Percentiles rank a stretch among this genome's conserved stretches.
phyloP scores from a whole-genome alignment of 2,329 filamentous ascomycete genomes.

The Penicillium sp. region DNA sequence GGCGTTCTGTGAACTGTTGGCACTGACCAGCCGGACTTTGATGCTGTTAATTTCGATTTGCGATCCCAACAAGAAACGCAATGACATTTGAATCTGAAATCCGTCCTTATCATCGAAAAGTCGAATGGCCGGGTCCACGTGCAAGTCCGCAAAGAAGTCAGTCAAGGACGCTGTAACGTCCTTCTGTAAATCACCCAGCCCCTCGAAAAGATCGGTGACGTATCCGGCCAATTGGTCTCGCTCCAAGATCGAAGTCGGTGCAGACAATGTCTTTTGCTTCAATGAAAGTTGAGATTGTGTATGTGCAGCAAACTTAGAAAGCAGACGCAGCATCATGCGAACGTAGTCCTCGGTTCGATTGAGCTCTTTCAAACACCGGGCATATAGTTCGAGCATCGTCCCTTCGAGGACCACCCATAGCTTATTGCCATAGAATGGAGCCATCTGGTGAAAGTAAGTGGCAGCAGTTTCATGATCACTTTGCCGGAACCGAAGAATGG shows the following conservation, averaged over 20 bases:
- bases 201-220: constrained; percentile 42
- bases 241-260: constrained; percentile 28
- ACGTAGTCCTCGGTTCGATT: constrained; percentile 73
- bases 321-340: constrained; percentile 64
- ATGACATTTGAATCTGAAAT: constrained; percentile 62
- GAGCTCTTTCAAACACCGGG: constrained; percentile 71
- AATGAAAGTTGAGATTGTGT: constrained; percentile 29
- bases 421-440: constrained; percentile 69
- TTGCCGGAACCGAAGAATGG: constrained; percentile 71
- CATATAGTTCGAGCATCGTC: constrained; percentile 79
- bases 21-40: constrained; percentile 57
- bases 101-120: constrained; percentile 69
- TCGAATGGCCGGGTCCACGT: constrained; percentile 60
- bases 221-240: constrained; percentile 31
- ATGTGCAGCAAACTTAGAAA: constrained; percentile 35
- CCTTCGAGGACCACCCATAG: constrained; percentile 76
- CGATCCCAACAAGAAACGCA: constrained; percentile 68
- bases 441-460: constrained; percentile 69
- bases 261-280: constrained; percentile 28
- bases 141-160: constrained; percentile 66
- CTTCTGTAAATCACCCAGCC: constrained; percentile 48
- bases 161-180: constrained; percentile 63
- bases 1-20: constrained; percentile 45
- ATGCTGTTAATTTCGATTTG: constrained; percentile 60
- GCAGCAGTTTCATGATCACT: constrained; percentile 69